Evolutionary conservation across 1,139 yeast genomes (phyloP), one percentile per base, ranked within the genome.

Genomic region (Scheffersomyces lignicola): DNA sequence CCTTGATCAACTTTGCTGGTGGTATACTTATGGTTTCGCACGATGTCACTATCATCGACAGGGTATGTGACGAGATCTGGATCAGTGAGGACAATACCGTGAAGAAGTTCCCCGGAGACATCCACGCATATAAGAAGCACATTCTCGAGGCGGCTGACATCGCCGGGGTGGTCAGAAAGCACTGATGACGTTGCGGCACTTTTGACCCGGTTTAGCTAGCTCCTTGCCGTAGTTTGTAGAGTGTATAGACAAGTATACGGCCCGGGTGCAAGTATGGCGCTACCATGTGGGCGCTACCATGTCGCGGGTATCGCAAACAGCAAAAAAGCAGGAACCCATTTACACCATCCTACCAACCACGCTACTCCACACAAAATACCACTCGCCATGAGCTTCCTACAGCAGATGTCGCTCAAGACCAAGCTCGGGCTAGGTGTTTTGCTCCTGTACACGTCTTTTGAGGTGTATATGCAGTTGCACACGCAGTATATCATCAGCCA

Each of bases 11-110:
- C 44, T 92, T 90, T 73, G 78, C 87, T 56, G 98, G 98, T 56
- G 98, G 98, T 61, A 83, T 92, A 23, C 73, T 92, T 49, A 89
- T 92, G 97, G 98, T 92, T 41, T 87, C 96, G 34, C 98, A 92
- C 74, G 98, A 92, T 71, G 97, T 92, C 28, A 71, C 89, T 17
- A 86, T 90, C 51, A 92, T 92, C 51, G 80, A 84, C 51, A 75
- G 77, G 40, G 96, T 92, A 7, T 88, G 97, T 68, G 83, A 84
- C 41, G 95, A 90, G 59, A 86, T 92, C 44, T 92, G 97, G 97
- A 94, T 89, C 28, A 83, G 95, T 56, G 98, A 92, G 56, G 73
- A 80, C 39, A 94, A 90, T 40, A 71, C 80, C 1, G 96, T 90
- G 20, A 71, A 67, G 50, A 81, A 83, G 58, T 87, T 88, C 67